These are phyloP conservation scores for Tricharina praecox DNA, from an alignment of 495 filamentous ascomycete species.

Conservation along the genomic window DNA sequence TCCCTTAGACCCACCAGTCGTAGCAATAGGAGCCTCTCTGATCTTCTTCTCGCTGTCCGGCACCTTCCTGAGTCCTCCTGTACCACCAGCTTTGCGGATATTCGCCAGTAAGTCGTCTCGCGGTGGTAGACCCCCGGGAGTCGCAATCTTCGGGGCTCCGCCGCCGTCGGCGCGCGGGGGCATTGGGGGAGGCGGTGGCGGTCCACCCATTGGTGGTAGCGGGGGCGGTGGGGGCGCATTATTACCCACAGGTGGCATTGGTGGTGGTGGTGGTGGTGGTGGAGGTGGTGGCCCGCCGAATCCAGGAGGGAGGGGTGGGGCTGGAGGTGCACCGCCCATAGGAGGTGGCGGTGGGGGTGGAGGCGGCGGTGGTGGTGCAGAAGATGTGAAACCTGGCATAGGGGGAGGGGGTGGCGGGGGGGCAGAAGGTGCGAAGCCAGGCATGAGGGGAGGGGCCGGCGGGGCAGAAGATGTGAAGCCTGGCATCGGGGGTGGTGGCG, in stretches of 20 bases:
- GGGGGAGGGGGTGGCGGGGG: slow-evolving; percentile 29
- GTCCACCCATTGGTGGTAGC: slow-evolving; percentile 31
- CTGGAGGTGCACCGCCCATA: slow-evolving; percentile 23
- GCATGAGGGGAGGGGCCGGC: slow-evolving; percentile 23
- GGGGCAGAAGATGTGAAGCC: slow-evolving; percentile 17
- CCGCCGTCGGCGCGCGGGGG: slow-evolving; percentile 46
- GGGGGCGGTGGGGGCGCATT: slow-evolving; percentile 35
- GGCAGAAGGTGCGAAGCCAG: slow-evolving; percentile 6
- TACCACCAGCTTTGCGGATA: slow-evolving; percentile 63
- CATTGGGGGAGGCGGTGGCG: slow-evolving; percentile 34
- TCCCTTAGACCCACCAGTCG: not conserved
- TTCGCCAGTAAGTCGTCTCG: slow-evolving; percentile 59
- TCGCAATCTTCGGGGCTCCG: slow-evolving; percentile 38
- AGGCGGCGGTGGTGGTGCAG: slow-evolving; percentile 23
- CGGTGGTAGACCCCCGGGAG: slow-evolving; percentile 30
- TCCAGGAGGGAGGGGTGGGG: slow-evolving; percentile 29
- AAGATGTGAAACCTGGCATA: slow-evolving; percentile 7
- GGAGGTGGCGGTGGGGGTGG: slow-evolving; percentile 29
- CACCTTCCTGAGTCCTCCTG: slow-evolving; percentile 64
- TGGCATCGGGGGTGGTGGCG: slow-evolving; percentile 18
- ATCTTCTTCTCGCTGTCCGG: slow-evolving; percentile 13
- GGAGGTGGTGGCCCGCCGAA: slow-evolving; percentile 31
- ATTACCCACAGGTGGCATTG: slow-evolving; percentile 3
- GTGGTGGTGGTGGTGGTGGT: slow-evolving; percentile 28
- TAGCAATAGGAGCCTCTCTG: slow-evolving; percentile 6